phyloP scores from a whole-genome alignment of 805 yeast species.

The Lipomyces orientalis region DNA sequence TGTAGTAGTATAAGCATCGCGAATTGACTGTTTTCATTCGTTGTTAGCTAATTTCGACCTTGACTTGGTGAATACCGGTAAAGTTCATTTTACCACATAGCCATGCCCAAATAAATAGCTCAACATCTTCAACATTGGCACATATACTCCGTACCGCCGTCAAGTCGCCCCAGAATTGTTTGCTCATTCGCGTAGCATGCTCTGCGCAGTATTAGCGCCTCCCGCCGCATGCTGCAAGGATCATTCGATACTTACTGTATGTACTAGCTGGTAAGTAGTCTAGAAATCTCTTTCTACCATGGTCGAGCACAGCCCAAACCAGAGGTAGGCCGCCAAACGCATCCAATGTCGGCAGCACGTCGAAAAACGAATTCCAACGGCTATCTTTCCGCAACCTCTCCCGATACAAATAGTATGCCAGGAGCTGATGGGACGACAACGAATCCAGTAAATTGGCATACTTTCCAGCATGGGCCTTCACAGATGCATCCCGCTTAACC shows the following conservation, averaged over 20 bases:
- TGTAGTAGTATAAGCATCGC: constrained; percentile 81
- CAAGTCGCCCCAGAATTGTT: constrained; percentile 54
- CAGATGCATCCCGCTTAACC: background rate
- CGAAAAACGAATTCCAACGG: constrained; percentile 73
- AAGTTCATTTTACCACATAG: constrained; percentile 51
- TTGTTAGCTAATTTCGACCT: background rate
- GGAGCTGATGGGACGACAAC: constrained; percentile 39
- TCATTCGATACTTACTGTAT: background rate
- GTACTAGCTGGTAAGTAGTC: constrained; percentile 10
- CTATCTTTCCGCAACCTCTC: background rate
- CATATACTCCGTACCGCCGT: constrained; percentile 41
- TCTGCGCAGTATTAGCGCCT: background rate
- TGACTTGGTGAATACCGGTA: background rate
- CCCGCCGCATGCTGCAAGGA: background rate
- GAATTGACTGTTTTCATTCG: constrained; percentile 62
- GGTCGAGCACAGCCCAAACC: constrained; percentile 54
- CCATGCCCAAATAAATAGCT: constrained; percentile 72
- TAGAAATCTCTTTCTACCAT: background rate
- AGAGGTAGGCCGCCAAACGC: constrained; percentile 68
- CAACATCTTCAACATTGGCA: constrained; percentile 3
- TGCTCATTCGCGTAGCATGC: constrained; percentile 26
- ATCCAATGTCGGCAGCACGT: constrained; percentile 60
- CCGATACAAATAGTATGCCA: constrained; percentile 36
- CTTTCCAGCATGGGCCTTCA: background rate
- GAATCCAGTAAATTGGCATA: constrained; percentile 1